Evolutionary conservation across 2,329 filamentous ascomycete genomes (phyloP).

Genomic region (Tricladium varicosporioides): DNA sequence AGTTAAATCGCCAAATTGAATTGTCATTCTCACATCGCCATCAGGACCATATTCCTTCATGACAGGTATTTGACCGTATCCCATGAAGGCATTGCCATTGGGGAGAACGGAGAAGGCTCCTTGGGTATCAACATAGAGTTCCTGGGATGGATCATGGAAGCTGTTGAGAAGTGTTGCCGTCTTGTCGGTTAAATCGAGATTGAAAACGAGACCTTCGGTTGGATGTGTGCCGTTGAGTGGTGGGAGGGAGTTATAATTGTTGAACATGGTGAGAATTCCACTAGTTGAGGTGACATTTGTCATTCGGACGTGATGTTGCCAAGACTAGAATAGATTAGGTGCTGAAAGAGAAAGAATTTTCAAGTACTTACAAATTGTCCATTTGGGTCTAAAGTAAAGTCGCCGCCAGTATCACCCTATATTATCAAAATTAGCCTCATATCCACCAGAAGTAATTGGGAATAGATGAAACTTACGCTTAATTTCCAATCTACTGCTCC

Average conservation of each 20-base stretch:
- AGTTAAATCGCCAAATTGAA: conserved; percentile 8
- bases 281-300: background rate
- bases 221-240: background rate
- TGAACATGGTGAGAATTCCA: background rate
- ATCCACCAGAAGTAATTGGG: no score
- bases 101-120: conserved; percentile 3
- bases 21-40: conserved; percentile 2
- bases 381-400: background rate
- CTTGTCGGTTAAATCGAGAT: background rate
- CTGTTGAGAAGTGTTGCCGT: background rate
- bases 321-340: background rate
- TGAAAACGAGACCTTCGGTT: background rate
- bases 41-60: conserved; percentile 13
- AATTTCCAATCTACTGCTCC: conserved; percentile 12
- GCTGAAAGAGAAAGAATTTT: no score
- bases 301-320: conserved; percentile 1
- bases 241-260: background rate
- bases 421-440: no score
- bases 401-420: conserved; percentile 3
- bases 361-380: background rate
- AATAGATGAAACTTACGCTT: background rate
- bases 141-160: background rate
- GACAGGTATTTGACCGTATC: conserved; percentile 8
- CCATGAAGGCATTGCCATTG: conserved; percentile 11
- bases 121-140: conserved; percentile 7